These are phyloP conservation scores for Eucalyptus lansdowneana DNA, from an alignment of 345 rosid species.

Conservation along the genomic window DNA sequence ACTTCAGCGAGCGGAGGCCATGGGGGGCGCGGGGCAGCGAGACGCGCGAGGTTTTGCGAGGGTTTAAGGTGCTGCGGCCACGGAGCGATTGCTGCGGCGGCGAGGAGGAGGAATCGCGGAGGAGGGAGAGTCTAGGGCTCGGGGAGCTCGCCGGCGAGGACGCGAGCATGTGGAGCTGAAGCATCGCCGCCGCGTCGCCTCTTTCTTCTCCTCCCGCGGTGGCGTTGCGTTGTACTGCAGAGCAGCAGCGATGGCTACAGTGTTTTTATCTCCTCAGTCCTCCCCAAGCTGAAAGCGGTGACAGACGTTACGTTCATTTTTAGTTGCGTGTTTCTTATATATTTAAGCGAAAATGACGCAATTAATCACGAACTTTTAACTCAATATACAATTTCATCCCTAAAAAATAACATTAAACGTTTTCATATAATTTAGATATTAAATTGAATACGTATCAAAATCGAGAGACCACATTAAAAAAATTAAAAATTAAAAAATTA, in stretches of 20 bases:
- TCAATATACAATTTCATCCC: no score
- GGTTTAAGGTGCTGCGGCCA: neutral
- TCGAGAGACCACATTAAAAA: accelerated
- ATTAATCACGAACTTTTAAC: neutral
- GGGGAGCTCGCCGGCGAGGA: neutral
- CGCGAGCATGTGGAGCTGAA: slow-evolving; percentile 9
- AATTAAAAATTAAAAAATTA: accelerated
- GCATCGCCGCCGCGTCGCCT: slow-evolving; percentile 6
- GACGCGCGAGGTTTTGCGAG: neutral
- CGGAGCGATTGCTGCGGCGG: neutral
- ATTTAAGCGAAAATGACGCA: neutral
- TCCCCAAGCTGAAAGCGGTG: neutral
- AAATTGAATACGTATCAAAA: no score
- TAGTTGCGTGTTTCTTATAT: neutral
- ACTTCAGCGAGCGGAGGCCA: slow-evolving; percentile 21
- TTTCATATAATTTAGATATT: accelerated
- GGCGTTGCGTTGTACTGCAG: neutral
- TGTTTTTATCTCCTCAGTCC: neutral
- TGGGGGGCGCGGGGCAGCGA: neutral
- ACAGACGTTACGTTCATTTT: neutral
- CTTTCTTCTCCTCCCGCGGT: neutral
- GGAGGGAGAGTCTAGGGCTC: slow-evolving; percentile 14
- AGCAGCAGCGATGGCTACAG: neutral
- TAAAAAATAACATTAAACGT: no score
- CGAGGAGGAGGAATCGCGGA: neutral